Conservation (phyloP, 2,329 filamentous ascomycete species). For the Sphaerulina musiva region DNA sequence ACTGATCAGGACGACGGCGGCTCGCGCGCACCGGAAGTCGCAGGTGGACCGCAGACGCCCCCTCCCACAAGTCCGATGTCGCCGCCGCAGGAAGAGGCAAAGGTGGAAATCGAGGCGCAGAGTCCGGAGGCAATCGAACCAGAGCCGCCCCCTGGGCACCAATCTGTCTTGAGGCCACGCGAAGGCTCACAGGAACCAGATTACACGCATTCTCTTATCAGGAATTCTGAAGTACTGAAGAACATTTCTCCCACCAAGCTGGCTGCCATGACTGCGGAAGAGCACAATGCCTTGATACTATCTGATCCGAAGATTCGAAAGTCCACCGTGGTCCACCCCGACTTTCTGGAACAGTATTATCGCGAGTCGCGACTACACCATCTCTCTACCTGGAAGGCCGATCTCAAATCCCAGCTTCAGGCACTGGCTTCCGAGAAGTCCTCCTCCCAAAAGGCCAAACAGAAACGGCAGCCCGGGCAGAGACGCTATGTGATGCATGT, state of each 20-base stretch:
- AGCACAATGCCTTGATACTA: slow-evolving; percentile 81
- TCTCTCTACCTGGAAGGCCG: slow-evolving; percentile 91
- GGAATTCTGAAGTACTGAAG: slow-evolving; percentile 27
- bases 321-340: slow-evolving; percentile 83
- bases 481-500: slow-evolving; percentile 87
- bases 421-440: slow-evolving; percentile 65
- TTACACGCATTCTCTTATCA: slow-evolving; percentile 30
- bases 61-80: slow-evolving; percentile 16
- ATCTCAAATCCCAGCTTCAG: slow-evolving; percentile 84
- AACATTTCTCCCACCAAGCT: slow-evolving; percentile 32
- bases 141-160: background rate
- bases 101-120: slow-evolving; percentile 1
- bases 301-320: slow-evolving; percentile 80
- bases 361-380: slow-evolving; percentile 92
- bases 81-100: slow-evolving; percentile 3
- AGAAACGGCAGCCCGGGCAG: slow-evolving; percentile 54
- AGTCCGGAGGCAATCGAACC: background rate
- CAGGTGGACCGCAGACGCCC: slow-evolving; percentile 15
- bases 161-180: slow-evolving; percentile 18
- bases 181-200: slow-evolving; percentile 33
- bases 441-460: slow-evolving; percentile 45
- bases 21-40: background rate
- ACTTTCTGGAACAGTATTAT: slow-evolving; percentile 92
- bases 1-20: background rate
- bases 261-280: slow-evolving; percentile 68